Conservation (phyloP, 805 yeast genomes). For the Kregervanrija pseudodelftensis region DNA sequence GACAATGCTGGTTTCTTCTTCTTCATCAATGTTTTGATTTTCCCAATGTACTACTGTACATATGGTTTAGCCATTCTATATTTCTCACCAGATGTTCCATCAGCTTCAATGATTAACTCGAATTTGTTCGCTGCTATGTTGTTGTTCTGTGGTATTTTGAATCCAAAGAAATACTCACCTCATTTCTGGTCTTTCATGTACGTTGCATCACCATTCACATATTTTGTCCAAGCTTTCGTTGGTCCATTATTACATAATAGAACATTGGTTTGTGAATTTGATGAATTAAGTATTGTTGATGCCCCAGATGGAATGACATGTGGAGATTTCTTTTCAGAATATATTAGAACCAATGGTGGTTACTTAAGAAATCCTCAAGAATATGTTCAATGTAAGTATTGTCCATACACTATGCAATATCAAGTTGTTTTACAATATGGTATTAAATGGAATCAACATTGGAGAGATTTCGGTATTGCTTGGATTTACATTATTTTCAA, state of each 20-base stretch:
- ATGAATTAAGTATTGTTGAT: constrained; percentile 32
- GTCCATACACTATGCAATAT: constrained; percentile 16
- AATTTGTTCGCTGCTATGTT: constrained; percentile 28
- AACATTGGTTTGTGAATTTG: constrained; percentile 28
- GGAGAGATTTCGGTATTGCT: constrained; percentile 25
- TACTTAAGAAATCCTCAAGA: constrained; percentile 32
- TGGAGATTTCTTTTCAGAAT: constrained; percentile 33
- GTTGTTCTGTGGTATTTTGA: constrained; percentile 36
- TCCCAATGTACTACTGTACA: constrained; percentile 24
- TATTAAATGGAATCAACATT: constrained; percentile 12
- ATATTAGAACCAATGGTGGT: constrained; percentile 35
- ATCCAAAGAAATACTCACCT: constrained; percentile 37
- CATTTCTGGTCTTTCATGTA: constrained; percentile 43
- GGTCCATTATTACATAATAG: constrained; percentile 34
- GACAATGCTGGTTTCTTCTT: constrained; percentile 32
- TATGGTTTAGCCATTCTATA: constrained; percentile 36
- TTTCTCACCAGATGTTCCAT: constrained; percentile 36
- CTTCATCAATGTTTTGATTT: constrained; percentile 27
- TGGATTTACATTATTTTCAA: constrained; percentile 5
- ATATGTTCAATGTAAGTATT: constrained; percentile 14
- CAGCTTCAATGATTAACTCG: constrained; percentile 35
- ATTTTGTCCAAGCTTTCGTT: constrained; percentile 38
- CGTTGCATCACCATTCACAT: constrained; percentile 40
- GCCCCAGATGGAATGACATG: constrained; percentile 46
- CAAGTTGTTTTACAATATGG: constrained; percentile 14